phyloP scores from a whole-genome alignment of 805 yeast genomes.

The Cyberlindnera bimundalis region DNA sequence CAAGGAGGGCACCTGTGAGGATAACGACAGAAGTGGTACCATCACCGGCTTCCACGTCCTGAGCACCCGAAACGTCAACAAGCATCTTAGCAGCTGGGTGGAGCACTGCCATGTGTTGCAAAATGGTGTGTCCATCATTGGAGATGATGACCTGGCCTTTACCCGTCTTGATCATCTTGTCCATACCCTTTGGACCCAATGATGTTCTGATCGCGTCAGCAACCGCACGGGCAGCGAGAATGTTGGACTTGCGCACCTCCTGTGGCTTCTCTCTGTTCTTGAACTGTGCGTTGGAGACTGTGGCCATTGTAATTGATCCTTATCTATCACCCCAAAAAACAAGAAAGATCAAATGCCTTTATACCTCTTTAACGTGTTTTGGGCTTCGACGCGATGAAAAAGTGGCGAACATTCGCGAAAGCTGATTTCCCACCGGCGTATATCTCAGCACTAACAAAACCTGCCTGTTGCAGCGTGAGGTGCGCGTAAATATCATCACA shows the following conservation, averaged over 20 bases:
- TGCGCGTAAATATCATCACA: slow-evolving; percentile 1
- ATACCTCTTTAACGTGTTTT: not conserved
- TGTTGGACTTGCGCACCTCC: slow-evolving; percentile 94
- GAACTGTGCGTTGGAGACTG: slow-evolving; percentile 74
- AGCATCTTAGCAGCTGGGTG: slow-evolving; percentile 98
- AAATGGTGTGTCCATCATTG: slow-evolving; percentile 96
- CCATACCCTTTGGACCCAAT: slow-evolving; percentile 99
- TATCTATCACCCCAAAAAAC: too few relatives aligned
- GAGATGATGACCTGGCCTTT: slow-evolving; percentile 92
- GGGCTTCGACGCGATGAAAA: slow-evolving; percentile 4
- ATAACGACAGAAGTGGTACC: slow-evolving; percentile 98
- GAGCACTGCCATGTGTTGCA: slow-evolving; percentile 95
- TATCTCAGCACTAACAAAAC: slow-evolving; percentile 1
- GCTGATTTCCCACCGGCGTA: not conserved
- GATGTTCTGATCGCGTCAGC: slow-evolving; percentile 95
- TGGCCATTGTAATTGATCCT: not conserved
- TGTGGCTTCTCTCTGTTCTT: slow-evolving; percentile 96
- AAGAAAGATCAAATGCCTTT: not conserved
- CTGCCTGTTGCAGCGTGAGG: too few relatives aligned
- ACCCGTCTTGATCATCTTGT: slow-evolving; percentile 95
- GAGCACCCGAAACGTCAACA: slow-evolving; percentile 97
- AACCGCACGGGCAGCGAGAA: slow-evolving; percentile 98
- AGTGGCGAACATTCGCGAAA: not conserved
- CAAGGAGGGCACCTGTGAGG: slow-evolving; percentile 87
- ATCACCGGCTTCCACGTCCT: slow-evolving; percentile 99